phyloP scores from a whole-genome alignment of 1,139 yeast species.

The Kodamaea plutei region DNA sequence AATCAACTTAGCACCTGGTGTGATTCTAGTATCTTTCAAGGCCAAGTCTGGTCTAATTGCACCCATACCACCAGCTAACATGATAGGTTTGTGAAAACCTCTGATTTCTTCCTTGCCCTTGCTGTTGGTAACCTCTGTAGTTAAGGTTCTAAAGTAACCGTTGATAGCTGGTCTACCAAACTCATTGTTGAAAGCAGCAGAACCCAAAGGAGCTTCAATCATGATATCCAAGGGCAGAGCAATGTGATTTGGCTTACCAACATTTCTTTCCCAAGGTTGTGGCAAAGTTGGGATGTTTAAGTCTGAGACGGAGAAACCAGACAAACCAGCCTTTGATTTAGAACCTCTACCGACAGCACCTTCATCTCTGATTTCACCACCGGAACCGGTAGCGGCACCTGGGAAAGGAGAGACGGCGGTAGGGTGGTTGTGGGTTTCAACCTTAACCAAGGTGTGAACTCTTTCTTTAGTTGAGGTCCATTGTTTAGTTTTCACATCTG shows the following conservation, averaged over 20 bases:
- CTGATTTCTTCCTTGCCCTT: constrained; percentile 71
- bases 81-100: constrained; percentile 98
- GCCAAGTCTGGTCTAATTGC: constrained; percentile 92
- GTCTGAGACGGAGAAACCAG: constrained; percentile 92
- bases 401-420: constrained; percentile 99
- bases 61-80: constrained; percentile 99
- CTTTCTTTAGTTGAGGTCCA: constrained; percentile 75
- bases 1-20: constrained; percentile 89
- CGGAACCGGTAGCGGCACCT: constrained; percentile 99
- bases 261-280: constrained; percentile 90
- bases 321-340: constrained; percentile 90
- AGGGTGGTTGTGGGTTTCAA: constrained; percentile 98
- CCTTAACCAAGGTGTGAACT: constrained; percentile 89
- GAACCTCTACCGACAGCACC: constrained; percentile 99
- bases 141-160: constrained; percentile 94
- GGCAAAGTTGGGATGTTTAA: constrained; percentile 76
- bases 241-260: constrained; percentile 91
- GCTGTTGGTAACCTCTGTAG: constrained; percentile 65
- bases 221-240: constrained; percentile 91
- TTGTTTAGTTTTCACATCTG: constrained; percentile 65
- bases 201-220: constrained; percentile 96
- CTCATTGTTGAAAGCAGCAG: constrained; percentile 98
- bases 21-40: constrained; percentile 77
- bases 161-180: constrained; percentile 97
- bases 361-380: constrained; percentile 99